These are phyloP conservation scores for Sonneratia caseolaris DNA, from an alignment of 345 rosid species.

Conservation along the genomic window DNA sequence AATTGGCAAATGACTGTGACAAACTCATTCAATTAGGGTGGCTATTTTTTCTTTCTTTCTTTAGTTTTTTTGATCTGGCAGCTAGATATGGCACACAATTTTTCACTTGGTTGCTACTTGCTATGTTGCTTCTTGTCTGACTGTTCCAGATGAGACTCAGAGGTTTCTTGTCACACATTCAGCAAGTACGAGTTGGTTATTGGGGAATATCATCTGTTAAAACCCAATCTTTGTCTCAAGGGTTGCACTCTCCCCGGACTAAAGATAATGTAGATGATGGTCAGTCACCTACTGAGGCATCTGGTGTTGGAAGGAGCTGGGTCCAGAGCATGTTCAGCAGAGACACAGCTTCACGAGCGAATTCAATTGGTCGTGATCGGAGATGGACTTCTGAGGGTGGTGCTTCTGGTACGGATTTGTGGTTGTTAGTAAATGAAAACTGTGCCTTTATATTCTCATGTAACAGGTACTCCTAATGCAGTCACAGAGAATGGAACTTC, in stretches of 20 bases:
- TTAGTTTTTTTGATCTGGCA: neutral
- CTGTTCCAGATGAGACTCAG: constrained; percentile 76
- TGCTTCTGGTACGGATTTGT: constrained; percentile 39
- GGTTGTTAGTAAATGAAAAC: constrained; percentile 1
- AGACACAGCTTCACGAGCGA: constrained; percentile 62
- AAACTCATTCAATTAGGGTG: neutral
- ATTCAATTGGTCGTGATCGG: constrained; percentile 71
- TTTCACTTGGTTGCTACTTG: constrained; percentile 1
- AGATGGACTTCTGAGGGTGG: constrained; percentile 74
- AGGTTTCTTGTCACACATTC: constrained; percentile 88
- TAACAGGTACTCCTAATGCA: neutral
- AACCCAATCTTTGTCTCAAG: constrained; percentile 51
- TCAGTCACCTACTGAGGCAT: constrained; percentile 86
- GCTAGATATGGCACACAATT: neutral
- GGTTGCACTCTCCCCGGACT: constrained; percentile 76
- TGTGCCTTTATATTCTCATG: neutral
- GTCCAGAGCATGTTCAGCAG: constrained; percentile 99
- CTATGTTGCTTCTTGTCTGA: constrained; percentile 6
- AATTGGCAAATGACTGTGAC: neutral
- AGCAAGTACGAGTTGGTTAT: constrained; percentile 81
- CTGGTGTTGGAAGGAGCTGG: constrained; percentile 97
- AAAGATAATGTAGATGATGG: constrained; percentile 63
- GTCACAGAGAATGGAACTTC: constrained; percentile 1
- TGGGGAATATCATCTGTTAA: constrained; percentile 85
- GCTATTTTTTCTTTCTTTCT: no score